A percentile compares a stretch with the other conserved stretches of the same genome.
Conservation (phyloP, 306 rosid genomes). For the Vachellia pachyceras region DNA sequence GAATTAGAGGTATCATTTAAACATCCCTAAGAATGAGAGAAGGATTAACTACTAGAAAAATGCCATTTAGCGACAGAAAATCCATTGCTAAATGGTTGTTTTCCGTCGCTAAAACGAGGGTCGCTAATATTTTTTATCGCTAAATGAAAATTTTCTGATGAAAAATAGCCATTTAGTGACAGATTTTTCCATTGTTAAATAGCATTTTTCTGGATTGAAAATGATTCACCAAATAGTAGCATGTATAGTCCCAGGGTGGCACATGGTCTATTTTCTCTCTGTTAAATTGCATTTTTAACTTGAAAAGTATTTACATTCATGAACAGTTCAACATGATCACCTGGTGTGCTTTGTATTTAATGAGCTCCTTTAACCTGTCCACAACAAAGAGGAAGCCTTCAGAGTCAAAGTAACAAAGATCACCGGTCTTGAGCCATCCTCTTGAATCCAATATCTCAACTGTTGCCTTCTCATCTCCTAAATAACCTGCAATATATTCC, state of each 20-base stretch:
- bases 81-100: too few species aligned
- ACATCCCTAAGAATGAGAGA: too few species aligned
- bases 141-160: too few species aligned
- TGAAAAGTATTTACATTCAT: background rate
- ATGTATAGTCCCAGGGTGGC: background rate
- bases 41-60: too few species aligned
- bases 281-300: background rate
- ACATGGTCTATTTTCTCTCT: background rate
- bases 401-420: slow-evolving; percentile 89
- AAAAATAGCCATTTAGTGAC: too few species aligned
- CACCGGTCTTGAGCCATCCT: slow-evolving; percentile 94
- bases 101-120: too few species aligned
- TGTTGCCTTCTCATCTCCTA: slow-evolving; percentile 80
- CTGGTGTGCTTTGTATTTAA: slow-evolving; percentile 94
- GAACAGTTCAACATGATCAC: slow-evolving; percentile 37
- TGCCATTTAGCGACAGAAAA: too few species aligned
- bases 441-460: slow-evolving; percentile 74
- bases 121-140: too few species aligned
- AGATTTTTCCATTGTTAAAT: too few species aligned
- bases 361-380: slow-evolving; percentile 88
- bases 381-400: slow-evolving; percentile 56
- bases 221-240: too few species aligned
- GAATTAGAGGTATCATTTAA: too few species aligned
- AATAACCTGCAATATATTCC: slow-evolving; percentile 60
- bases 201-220: too few species aligned